Evolutionary conservation across 1,139 yeast genomes (phyloP), one percentile per base, ranked within the genome.

Genomic region (Yamadazyma friedrichii): DNA sequence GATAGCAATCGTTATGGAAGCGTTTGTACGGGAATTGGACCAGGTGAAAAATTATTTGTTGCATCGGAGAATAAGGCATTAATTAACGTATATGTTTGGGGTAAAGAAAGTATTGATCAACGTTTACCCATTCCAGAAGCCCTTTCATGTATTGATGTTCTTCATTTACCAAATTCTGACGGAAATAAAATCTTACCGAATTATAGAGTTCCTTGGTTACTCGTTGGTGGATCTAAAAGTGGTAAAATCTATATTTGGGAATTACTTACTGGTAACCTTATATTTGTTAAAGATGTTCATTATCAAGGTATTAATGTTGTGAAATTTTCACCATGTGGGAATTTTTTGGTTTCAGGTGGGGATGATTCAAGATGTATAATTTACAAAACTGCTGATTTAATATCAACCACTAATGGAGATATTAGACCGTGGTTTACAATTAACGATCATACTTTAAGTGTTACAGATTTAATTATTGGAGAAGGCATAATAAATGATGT

Each of bases 231-330:
- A 40, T 73, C 93, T 39, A 59, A 70, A 44, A 57, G 83, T 12
- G 98, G 98, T 11, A 78, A 83, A 53, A 52, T 93, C 16, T 86
- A 85, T 55, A 61, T 91, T 3, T 93, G 98, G 98, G 96, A 88
- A 52, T 55, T 88, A 40, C 61, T 74, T n/a, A 83, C 94, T 3
- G 97, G 98, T 1, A 67, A 80, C 36, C 67, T 93, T 43, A 54
- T 91, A 29, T 73, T 79, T 46, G 93, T 82, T 9, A 80, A 80
- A 53, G 93, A 88, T 39, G 84, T 88, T 1, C 98, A 93, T 64
- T 93, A 88, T 61, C 97, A 91, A 61, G 73, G 76, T 6, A 74
- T 89, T 11, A 75, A 84, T 0, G 71, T 70, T 27, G 59, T 91
- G 22, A 70, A 69, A 46, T 79, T 86, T 51, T 69, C 87, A 2